A percentile compares a stretch with the other conserved stretches of the same genome.
phyloP scores from a whole-genome alignment of 2,329 filamentous ascomycete species.

The Trematosphaeria pertusa region DNA sequence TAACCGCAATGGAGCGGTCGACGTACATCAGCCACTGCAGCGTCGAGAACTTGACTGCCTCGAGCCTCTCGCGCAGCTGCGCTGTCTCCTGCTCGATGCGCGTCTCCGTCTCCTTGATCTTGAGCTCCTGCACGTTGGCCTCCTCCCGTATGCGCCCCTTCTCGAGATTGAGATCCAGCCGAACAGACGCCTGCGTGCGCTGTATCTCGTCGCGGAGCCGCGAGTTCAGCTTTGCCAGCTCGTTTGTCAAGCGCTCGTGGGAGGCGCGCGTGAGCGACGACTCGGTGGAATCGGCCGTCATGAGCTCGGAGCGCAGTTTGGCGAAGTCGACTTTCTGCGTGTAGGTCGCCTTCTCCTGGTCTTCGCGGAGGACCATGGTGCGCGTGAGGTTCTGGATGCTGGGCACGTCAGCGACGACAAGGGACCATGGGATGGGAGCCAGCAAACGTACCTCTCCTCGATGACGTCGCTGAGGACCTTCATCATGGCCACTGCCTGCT shows the following conservation, averaged over 20 bases:
- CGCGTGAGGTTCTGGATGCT: constrained; percentile 96
- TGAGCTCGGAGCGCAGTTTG: constrained; percentile 91
- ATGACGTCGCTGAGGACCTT: constrained; percentile 95
- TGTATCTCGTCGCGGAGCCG: constrained; percentile 92
- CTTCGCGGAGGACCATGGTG: constrained; percentile 97
- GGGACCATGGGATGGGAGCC: neutral
- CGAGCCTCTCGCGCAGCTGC: constrained; percentile 85
- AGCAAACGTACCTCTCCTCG: constrained; percentile 75
- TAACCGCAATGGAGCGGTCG: neutral
- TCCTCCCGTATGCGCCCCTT: constrained; percentile 97
- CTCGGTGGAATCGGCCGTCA: constrained; percentile 91
- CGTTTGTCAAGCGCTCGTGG: constrained; percentile 91
- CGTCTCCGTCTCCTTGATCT: constrained; percentile 98
- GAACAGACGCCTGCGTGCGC: constrained; percentile 89
- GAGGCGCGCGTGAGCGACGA: constrained; percentile 84
- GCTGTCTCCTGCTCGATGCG: constrained; percentile 98
- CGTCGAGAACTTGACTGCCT: constrained; percentile 97
- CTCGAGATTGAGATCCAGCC: constrained; percentile 92
- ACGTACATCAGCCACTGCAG: constrained; percentile 97
- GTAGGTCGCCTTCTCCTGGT: constrained; percentile 79
- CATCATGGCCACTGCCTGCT: constrained; percentile 98
- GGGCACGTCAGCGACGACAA: constrained; percentile 5
- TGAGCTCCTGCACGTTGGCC: constrained; percentile 93
- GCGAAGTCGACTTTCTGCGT: constrained; percentile 96
- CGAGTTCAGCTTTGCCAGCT: constrained; percentile 91